Percentiles rank a stretch among this genome's conserved stretches.
phyloP scores from a whole-genome alignment of 2,329 filamentous ascomycete species.

The Purpureocillium takamizusanense region DNA sequence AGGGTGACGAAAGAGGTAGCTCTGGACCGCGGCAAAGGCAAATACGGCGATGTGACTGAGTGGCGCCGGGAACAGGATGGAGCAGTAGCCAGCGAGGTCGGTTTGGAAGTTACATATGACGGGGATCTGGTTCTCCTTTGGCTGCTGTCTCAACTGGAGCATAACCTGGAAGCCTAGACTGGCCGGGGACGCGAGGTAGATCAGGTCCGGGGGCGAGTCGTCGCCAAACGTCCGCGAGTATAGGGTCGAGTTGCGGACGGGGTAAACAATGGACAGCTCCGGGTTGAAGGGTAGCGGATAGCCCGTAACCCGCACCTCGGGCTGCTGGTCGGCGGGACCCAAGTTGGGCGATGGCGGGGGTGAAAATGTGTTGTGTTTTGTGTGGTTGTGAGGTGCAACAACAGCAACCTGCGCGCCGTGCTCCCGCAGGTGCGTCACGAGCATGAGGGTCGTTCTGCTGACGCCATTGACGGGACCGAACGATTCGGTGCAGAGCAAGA shows the following conservation, averaged over 20 bases:
- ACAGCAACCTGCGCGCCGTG: conserved; percentile 57
- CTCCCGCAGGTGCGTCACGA: conserved; percentile 57
- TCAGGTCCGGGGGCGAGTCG: conserved; percentile 46
- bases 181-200: conserved; percentile 62
- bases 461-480: conserved; percentile 69
- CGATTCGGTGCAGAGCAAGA: conserved; percentile 62
- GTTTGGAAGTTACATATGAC: conserved; percentile 65
- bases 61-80: conserved; percentile 57
- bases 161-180: conserved; percentile 63
- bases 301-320: conserved; percentile 51
- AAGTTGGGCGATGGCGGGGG: conserved; percentile 27
- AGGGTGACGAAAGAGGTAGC: conserved; percentile 53
- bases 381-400: conserved; percentile 53
- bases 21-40: conserved; percentile 54
- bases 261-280: conserved; percentile 61
- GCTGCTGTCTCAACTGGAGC: conserved; percentile 56
- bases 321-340: conserved; percentile 21
- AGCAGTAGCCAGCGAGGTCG: conserved; percentile 59
- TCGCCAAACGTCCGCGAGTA: conserved; percentile 50
- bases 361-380: conserved; percentile 44
- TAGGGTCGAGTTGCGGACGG: conserved; percentile 54
- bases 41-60: conserved; percentile 53
- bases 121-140: conserved; percentile 42
- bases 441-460: conserved; percentile 59
- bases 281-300: conserved; percentile 64